phyloP scores from a whole-genome alignment of 768 basidiomycete species.

The Macrolepiota dolichaula region DNA sequence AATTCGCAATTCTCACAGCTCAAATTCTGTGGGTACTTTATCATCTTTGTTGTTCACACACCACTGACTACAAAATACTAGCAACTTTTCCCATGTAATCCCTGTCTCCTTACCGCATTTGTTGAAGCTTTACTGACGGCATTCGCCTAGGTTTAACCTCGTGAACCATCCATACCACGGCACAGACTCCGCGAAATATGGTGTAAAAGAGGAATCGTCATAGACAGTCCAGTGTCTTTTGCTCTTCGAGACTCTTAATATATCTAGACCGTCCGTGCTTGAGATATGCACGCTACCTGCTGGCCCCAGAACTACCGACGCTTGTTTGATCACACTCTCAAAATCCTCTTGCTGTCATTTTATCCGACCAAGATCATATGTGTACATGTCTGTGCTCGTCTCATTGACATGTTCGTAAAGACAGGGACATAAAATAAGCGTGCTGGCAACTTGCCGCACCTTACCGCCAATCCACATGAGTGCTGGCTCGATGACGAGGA shows the following conservation, averaged over 20 bases:
- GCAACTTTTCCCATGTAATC: constrained; percentile 44
- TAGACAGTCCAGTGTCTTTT: background rate
- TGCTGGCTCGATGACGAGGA: background rate
- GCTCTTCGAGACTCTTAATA: background rate
- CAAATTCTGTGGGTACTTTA: constrained; percentile 70
- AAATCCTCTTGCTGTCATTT: background rate
- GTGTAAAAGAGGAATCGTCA: constrained; percentile 32
- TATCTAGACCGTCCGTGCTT: background rate
- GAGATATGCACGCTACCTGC: background rate
- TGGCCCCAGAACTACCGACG: background rate
- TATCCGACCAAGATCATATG: background rate
- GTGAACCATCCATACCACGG: constrained; percentile 90
- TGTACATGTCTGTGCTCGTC: background rate
- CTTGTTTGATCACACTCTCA: background rate
- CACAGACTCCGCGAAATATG: constrained; percentile 80
- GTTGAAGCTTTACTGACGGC: constrained; percentile 1
- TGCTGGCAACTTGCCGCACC: background rate
- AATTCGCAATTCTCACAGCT: constrained; percentile 94
- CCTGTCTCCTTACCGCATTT: background rate
- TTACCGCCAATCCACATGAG: background rate
- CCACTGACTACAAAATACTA: constrained; percentile 23
- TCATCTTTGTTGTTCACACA: constrained; percentile 6
- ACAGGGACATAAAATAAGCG: background rate
- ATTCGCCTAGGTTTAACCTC: constrained; percentile 78
- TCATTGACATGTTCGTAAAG: background rate